Conservation (phyloP, 2,329 filamentous ascomycete species). For the Parastagonospora avenae region DNA sequence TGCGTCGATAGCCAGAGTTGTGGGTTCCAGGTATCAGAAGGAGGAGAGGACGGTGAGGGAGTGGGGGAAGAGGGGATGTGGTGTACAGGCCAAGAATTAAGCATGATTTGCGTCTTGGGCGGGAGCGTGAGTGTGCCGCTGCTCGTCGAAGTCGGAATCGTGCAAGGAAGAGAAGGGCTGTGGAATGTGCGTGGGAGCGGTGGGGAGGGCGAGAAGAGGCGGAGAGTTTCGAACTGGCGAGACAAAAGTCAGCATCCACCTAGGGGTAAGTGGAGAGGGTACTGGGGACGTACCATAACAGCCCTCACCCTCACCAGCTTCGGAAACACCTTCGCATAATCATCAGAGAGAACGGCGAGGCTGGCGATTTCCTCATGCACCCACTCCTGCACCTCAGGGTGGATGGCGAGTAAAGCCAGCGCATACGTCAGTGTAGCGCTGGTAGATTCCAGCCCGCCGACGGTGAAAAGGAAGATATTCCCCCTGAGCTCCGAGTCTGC, state of each 20-base stretch:
- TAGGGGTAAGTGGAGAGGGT: too few relatives aligned
- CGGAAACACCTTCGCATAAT: conserved; percentile 53
- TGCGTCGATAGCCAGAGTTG: conserved; percentile 47
- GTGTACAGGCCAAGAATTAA: conserved; percentile 33
- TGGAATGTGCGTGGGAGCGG: neutral
- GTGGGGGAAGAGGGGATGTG: conserved; percentile 31
- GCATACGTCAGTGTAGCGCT: conserved; percentile 58
- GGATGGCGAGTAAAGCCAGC: conserved; percentile 52
- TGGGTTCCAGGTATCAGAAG: conserved; percentile 34
- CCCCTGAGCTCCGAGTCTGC: conserved; percentile 32
- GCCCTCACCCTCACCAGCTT: conserved; percentile 52
- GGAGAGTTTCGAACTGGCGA: conserved; percentile 34
- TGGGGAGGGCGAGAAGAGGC: conserved; percentile 23
- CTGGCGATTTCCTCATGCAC: conserved; percentile 55
- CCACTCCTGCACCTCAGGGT: conserved; percentile 60
- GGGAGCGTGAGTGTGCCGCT: conserved; percentile 10
- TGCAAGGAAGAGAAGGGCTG: neutral
- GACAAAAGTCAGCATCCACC: neutral
- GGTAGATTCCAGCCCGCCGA: conserved; percentile 40
- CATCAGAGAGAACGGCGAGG: neutral
- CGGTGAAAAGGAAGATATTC: conserved; percentile 39
- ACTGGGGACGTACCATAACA: conserved; percentile 45
- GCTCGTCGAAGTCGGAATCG: neutral
- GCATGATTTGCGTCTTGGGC: conserved; percentile 14
- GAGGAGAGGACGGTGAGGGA: conserved; percentile 2